These are phyloP conservation scores for Dalechampia spathulata DNA, from an alignment of 441 rosid genomes.

Conservation along the genomic window DNA sequence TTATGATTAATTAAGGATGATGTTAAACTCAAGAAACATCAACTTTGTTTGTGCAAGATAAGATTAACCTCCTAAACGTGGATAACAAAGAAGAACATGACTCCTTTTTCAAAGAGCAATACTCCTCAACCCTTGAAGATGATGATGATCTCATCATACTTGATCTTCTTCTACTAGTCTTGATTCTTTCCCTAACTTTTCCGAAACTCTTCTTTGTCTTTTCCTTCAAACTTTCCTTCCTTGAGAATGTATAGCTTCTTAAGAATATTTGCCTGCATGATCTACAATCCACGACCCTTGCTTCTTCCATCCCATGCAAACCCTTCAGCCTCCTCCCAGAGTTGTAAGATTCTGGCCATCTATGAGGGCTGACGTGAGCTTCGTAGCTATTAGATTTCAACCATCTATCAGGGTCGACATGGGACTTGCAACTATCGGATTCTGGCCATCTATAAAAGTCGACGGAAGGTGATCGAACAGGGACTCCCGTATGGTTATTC, in stretches of 20 bases:
- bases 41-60: conserved; percentile 31
- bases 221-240: conserved; percentile 25
- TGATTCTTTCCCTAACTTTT: conserved; percentile 13
- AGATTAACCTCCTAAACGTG: conserved; percentile 20
- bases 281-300: conserved; percentile 33
- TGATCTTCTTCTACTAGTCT: neutral
- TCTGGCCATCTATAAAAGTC: too few relatives aligned
- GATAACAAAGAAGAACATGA: conserved; percentile 19
- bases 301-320: neutral
- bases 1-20: neutral
- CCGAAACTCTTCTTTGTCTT: conserved; percentile 28
- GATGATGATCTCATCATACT: too few relatives aligned
- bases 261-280: conserved; percentile 53
- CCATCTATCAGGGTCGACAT: too few relatives aligned
- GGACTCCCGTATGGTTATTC: conserved; percentile 13
- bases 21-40: conserved; percentile 24
- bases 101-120: conserved; percentile 14
- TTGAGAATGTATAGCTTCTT: conserved; percentile 41
- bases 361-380: conserved; percentile 26
- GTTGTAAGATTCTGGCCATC: conserved; percentile 29
- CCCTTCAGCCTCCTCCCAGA: neutral
- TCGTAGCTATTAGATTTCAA: too few relatives aligned
- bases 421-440: too few relatives aligned
- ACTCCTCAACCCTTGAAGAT: neutral
- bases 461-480: conserved; percentile 19